Percentiles rank a stretch among this genome's conserved stretches.
phyloP scores from a whole-genome alignment of 306 rosid species.

The Canavalia gladiata region DNA sequence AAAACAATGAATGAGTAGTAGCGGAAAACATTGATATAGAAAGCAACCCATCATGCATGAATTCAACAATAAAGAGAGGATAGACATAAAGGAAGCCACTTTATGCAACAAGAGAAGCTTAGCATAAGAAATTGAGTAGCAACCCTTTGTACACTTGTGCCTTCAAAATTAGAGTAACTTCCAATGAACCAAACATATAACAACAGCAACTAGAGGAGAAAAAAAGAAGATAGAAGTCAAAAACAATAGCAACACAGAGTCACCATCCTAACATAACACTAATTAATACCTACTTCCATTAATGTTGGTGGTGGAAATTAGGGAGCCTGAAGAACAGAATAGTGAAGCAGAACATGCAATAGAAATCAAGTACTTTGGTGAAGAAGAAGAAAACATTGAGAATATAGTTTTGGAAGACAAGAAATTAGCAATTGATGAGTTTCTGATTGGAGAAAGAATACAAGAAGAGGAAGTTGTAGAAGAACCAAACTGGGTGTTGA shows the following conservation, averaged over 20 bases:
- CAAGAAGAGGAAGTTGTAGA: conserved; percentile 51
- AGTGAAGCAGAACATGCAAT: conserved; percentile 40
- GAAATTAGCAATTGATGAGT: conserved; percentile 1
- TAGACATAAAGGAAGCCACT: conserved; percentile 40
- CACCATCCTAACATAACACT: conserved; percentile 50
- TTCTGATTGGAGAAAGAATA: conserved; percentile 42
- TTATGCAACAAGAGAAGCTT: conserved; percentile 33
- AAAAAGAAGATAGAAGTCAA: not conserved
- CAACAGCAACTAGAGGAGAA: not conserved
- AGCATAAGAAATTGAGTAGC: conserved; percentile 9
- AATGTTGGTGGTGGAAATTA: conserved; percentile 6
- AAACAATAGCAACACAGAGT: conserved; percentile 28
- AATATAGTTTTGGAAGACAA: conserved; percentile 25
- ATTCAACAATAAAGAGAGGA: conserved; percentile 29
- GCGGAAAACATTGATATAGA: conserved; percentile 31
- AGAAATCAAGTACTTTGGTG: conserved; percentile 33
- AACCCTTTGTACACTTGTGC: conserved; percentile 81
- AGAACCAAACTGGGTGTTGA: conserved; percentile 56
- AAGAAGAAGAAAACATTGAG: conserved; percentile 35
- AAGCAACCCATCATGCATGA: conserved; percentile 42
- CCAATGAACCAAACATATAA: conserved; percentile 30
- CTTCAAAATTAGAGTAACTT: conserved; percentile 42
- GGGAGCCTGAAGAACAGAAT: conserved; percentile 15
- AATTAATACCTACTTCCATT: no score
- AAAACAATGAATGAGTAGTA: conserved; percentile 14